Conservation (phyloP, 805 yeast genomes). For the Candida michaelii region DNA sequence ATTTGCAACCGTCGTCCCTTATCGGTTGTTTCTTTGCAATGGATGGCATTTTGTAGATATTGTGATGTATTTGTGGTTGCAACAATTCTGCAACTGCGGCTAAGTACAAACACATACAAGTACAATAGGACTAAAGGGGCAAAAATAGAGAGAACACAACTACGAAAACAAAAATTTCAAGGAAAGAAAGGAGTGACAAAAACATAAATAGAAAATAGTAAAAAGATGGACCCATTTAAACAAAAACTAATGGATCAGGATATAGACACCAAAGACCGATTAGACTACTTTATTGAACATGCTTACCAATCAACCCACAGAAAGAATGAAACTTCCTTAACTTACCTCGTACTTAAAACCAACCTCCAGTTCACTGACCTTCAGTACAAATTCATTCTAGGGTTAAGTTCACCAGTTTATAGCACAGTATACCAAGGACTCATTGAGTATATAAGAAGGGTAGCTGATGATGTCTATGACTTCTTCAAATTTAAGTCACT, state of each 20-base stretch:
- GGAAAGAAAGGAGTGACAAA: too few relatives aligned
- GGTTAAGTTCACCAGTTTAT: conserved; percentile 6
- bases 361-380: conserved; percentile 12
- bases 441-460: conserved; percentile 1
- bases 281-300: conserved; percentile 9
- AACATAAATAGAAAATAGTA: background rate
- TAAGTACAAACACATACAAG: too few relatives aligned
- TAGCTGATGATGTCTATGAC: background rate
- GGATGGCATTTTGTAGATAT: background rate
- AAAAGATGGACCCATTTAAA: conserved; percentile 11
- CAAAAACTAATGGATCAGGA: conserved; percentile 6
- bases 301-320: background rate
- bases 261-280: background rate
- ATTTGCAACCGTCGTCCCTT: conserved; percentile 1
- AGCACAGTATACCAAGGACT: conserved; percentile 6
- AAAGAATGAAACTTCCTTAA: conserved; percentile 10
- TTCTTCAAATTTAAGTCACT: conserved; percentile 7
- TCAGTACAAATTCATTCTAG: conserved; percentile 15
- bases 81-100: background rate
- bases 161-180: background rate
- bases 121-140: too few relatives aligned
- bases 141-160: background rate
- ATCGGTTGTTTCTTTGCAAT: background rate
- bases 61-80: conserved; percentile 1
- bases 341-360: conserved; percentile 15